Evolutionary conservation across 2,329 filamentous ascomycete species (phyloP), one percentile per base, ranked within the genome.

Genomic region (Cercospora sp.): DNA sequence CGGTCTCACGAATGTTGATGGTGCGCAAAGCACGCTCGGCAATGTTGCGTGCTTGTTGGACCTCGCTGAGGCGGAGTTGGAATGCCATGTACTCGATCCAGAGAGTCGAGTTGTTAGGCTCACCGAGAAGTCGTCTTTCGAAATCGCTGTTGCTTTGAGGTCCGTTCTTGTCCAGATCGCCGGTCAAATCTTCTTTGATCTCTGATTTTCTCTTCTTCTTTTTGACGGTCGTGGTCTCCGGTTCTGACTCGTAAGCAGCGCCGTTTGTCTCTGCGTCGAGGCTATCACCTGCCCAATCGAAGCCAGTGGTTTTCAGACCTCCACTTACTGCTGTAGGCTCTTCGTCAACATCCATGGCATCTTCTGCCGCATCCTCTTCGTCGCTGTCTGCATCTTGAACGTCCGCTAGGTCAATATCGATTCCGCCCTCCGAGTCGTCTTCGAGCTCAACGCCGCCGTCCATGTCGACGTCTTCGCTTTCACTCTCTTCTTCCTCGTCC

Each of bases 11-110:
- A 69, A 96, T 92, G 80, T 92, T 91, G 82, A 99, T 98, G 16
- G 91, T 96, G 77, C 90, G 90, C 71, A 98, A 87, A 18, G 95
- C 95, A 69, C 95, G 91, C 81, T 97, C 91, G 1, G 93, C 94
- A 68, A 97, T 90, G 72, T 94, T 91, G 60, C 94, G 89, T 12
- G 95, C 94, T 80, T 93, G 95, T 69, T 90, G 88, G 21, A 96
- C 85, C 81, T 99, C 95, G 77, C 92, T 92, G 63, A 97, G 87
- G 77, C 97, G 91, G 80, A 97, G 90, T 81, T 98, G 93, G 86
- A 97, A 97, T n/a, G 94, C 93, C 93, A 99, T 98, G 82, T 99
- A 99, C 72, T 92, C 88, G 65, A 97, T 92, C 95, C 95, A 99
- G 30, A 98, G 86, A 70, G 90, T 85, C 0, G 94, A 96, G n/a